Base-by-base conservation (phyloP, 225 moss, liverwort and hornwort species). In the Physcomitrellopsis africana region DNA sequence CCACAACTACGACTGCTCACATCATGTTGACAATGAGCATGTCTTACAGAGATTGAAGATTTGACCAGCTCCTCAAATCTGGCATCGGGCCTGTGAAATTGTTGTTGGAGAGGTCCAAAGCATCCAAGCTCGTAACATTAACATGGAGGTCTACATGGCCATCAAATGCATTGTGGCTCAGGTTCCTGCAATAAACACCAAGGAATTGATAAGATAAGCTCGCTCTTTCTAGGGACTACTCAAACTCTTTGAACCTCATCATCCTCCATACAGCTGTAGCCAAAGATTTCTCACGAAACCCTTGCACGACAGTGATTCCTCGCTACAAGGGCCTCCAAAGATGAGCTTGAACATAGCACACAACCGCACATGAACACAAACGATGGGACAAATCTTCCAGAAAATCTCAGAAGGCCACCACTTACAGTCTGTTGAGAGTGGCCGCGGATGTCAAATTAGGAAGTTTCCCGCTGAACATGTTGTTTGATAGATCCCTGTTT, bases 101-200 rank as follows among this genome's bases (percentile, higher is more conserved):
- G 64, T 82, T 82, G 64, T 65, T 0, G 0, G 82, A 82, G 65
- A 82, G 64, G 63, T 82, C 81, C 29, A 77, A 57, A 0, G 9
- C 23, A 1, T 0, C 2, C 29, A 82, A 77, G 63, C 11, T 72
- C 11, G 8, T 0, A 9, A 0, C 3, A 6, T 54, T 13, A 63
- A 51, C 0, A 20, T 0, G 1, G 12, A 27, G 20, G 1, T 63
- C 7, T 51, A 77, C 10, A 2, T 0, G 0, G 9, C 77, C 63
- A 13, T 0, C 2, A 0, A 81, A 63, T 0, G n/a, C 5, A 12
- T 81, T 81, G 11, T 62, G 63, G 16, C 77, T 77, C 6, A 77
- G 0, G 27, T 81, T 77, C 73, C 63, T 77, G 63, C 3, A 76
- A 27, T 24, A 16, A 59, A 5, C 17, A 70, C 8, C 44, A 65